Percentiles rank a stretch among this genome's conserved stretches.
Conservation (phyloP, 2,329 filamentous ascomycete species). For the Aureobasidium uvarum region DNA sequence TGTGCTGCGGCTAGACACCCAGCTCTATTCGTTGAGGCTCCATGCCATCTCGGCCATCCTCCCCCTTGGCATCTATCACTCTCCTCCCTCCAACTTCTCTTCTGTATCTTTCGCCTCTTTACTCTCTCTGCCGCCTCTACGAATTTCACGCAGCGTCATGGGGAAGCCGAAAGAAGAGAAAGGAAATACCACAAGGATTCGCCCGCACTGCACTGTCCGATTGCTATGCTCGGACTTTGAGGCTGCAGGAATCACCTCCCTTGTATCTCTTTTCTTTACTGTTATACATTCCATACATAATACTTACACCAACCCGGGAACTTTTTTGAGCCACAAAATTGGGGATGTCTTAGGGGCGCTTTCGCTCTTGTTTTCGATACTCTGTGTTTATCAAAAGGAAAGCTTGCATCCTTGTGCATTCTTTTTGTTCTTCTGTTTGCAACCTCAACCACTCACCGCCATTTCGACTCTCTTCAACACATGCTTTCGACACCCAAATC, state of each 20-base stretch:
- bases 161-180: constrained; percentile 10
- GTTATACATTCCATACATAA: constrained; percentile 25
- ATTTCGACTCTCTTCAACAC: not conserved
- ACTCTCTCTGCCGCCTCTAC: constrained; percentile 17
- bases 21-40: not conserved
- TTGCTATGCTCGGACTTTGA: not conserved
- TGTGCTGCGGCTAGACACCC: constrained; percentile 71
- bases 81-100: constrained; percentile 16
- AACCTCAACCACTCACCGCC: not conserved
- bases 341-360: constrained; percentile 6
- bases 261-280: constrained; percentile 23
- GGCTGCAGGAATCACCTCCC: not conserved
- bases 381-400: constrained; percentile 11
- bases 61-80: not conserved
- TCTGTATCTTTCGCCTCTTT: constrained; percentile 10
- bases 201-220: not conserved
- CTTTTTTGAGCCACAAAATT: constrained; percentile 16
- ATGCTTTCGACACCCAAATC: not conserved
- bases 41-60: not conserved
- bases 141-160: constrained; percentile 13
- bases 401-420: constrained; percentile 7
- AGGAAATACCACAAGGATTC: constrained; percentile 4
- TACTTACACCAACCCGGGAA: constrained; percentile 15
- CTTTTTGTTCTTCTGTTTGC: not conserved
- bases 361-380: constrained; percentile 10